Evolutionary conservation across 345 rosid genomes (phyloP), one percentile per base, ranked within the genome.

Genomic region (Chamaenerion angustifolium): DNA sequence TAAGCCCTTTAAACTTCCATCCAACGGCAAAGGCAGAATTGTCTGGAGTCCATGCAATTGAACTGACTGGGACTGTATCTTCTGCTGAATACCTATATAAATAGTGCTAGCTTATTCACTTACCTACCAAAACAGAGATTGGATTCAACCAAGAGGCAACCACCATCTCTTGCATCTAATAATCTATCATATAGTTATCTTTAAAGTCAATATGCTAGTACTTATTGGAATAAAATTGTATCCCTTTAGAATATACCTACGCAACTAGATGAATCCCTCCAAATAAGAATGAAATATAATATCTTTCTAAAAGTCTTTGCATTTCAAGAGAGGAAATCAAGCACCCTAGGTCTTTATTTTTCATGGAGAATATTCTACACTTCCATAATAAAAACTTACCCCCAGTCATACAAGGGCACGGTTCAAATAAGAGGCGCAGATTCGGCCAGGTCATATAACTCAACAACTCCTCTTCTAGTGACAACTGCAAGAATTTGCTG

Each of bases 21-120:
- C 98, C 98, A 70, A 92, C 95, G 41, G 96, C 95, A 76, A 92
- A 87, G 71, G 96, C 93, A 68, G 98, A 80, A 74, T 84, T 76
- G 76, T 87, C 95, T 56, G 94, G 98, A 40, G 96, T 87, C 98
- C 98, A 92, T 49, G 84, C 82, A 72, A 92, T 82, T 70, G 78
- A 71, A 65, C 76, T 82, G 56, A 92, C 96, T n/a, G 89, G 67
- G 60, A 96, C 98, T 56, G 96, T 92, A 65, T 88, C 85, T 57
- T 92, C 98, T 68, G 71, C 54, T 12, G 96, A 73, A 61, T 92
- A 92, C 58, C 98, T 92, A 82, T 60, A 76, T 63, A 45, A 56
- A 48, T 25, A 40, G 42, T 31, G 27, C 48, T 19, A 57, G 19
- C 50, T 25, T 18, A 44, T 18, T 21, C 11, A 37, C 43, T 49